Evolutionary conservation across 2,329 filamentous ascomycete species (phyloP).

Genomic region (Aspergillus brasiliensis): DNA sequence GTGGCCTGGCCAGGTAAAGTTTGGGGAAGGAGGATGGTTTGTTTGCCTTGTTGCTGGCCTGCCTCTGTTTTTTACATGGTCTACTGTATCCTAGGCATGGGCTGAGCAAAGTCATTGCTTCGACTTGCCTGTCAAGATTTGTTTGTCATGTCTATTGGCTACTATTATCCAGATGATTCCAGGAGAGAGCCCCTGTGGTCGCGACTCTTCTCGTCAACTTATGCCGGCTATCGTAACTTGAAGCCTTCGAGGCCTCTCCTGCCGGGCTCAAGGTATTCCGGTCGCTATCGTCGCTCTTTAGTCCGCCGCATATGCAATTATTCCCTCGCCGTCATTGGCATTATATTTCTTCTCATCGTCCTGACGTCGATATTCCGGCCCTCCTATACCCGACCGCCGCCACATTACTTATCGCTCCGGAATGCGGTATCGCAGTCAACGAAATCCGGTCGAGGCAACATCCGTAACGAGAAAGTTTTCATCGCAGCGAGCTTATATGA

Average conservation of each 20-base stretch:
- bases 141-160: constrained; percentile 38
- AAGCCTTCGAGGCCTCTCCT: constrained; percentile 29
- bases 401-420: constrained; percentile 52
- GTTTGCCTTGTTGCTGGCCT: not conserved
- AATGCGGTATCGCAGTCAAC: constrained; percentile 33
- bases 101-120: constrained; percentile 6
- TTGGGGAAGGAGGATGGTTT: not conserved
- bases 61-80: not conserved
- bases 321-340: constrained; percentile 26
- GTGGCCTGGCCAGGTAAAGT: not conserved
- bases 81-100: constrained; percentile 18
- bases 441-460: constrained; percentile 51
- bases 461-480: constrained; percentile 67
- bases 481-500: constrained; percentile 74
- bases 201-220: constrained; percentile 30
- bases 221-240: constrained; percentile 35
- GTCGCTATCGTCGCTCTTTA: constrained; percentile 31
- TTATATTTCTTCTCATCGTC: constrained; percentile 28
- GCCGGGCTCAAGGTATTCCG: constrained; percentile 26
- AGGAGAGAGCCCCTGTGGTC: constrained; percentile 39
- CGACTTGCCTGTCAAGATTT: constrained; percentile 16
- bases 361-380: constrained; percentile 54
- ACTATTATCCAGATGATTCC: constrained; percentile 46
- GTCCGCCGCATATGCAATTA: constrained; percentile 36
- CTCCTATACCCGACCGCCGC: constrained; percentile 58